Conservation (phyloP, 208 protist species). For the Acanthamoeba quina region DNA sequence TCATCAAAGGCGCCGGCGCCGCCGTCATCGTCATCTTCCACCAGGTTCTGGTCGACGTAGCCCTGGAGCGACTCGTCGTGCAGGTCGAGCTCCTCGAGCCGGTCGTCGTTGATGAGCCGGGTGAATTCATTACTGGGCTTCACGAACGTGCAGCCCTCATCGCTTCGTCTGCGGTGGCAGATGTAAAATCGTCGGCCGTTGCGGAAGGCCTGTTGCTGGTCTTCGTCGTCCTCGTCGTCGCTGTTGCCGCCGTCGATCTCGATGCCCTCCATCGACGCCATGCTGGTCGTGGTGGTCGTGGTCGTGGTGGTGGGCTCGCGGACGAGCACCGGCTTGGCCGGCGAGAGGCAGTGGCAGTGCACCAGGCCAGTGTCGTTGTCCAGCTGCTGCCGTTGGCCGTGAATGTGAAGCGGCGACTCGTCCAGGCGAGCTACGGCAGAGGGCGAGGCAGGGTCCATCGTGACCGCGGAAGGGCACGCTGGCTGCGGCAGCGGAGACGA, state of each 20-base stretch:
- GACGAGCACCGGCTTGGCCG: background rate
- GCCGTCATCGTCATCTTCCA: background rate
- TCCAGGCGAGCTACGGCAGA: no score
- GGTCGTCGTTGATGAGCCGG: background rate
- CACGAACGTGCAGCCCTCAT: background rate
- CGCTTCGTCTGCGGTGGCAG: background rate
- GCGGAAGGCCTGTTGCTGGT: background rate
- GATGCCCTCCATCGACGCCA: background rate
- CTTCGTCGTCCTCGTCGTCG: background rate
- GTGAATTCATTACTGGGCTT: background rate
- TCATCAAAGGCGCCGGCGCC: background rate
- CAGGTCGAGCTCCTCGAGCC: background rate
- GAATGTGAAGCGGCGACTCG: background rate
- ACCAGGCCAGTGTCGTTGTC: background rate
- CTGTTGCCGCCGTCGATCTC: background rate
- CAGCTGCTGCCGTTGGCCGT: background rate
- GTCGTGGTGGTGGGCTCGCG: background rate
- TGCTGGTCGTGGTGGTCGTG: no score
- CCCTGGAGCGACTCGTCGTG: background rate
- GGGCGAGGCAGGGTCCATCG: no score
- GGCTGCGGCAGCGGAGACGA: no score
- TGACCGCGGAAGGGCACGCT: no score
- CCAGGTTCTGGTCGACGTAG: conserved; percentile 1
- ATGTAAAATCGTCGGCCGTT: background rate
- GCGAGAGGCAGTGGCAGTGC: conserved; percentile 5